phyloP scores from a whole-genome alignment of 1,139 yeast species.

The Blastobotrys raffinosifermentans region DNA sequence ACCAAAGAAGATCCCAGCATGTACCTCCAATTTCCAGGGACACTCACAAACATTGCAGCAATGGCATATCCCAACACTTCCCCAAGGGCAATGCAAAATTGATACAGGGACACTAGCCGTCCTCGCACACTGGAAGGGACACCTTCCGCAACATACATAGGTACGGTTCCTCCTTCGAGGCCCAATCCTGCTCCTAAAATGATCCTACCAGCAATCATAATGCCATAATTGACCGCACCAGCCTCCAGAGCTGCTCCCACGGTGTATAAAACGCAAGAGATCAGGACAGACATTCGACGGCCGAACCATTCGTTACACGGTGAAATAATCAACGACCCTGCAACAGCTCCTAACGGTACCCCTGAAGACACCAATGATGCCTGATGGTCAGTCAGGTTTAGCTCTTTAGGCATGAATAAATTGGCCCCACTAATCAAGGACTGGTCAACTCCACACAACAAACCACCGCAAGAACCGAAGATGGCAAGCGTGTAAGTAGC shows the following conservation, averaged over 20 bases:
- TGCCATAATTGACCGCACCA: slow-evolving; percentile 38
- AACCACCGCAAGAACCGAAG: slow-evolving; percentile 54
- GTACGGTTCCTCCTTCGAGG: slow-evolving; percentile 56
- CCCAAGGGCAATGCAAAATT: slow-evolving; percentile 53
- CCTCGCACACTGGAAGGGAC: slow-evolving; percentile 53
- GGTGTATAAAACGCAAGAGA: slow-evolving; percentile 51
- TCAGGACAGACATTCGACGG: slow-evolving; percentile 45
- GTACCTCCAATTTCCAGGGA: slow-evolving; percentile 52
- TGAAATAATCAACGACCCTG: slow-evolving; percentile 26
- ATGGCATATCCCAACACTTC: slow-evolving; percentile 53
- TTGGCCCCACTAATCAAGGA: slow-evolving; percentile 55
- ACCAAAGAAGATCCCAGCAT: slow-evolving; percentile 55
- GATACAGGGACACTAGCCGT: slow-evolving; percentile 49
- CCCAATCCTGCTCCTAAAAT: slow-evolving; percentile 55
- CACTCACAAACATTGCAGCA: slow-evolving; percentile 51
- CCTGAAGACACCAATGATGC: slow-evolving; percentile 42
- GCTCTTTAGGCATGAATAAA: slow-evolving; percentile 43
- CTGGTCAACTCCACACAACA: slow-evolving; percentile 53
- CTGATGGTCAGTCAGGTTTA: slow-evolving; percentile 40
- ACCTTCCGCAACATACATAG: slow-evolving; percentile 52
- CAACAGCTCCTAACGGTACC: slow-evolving; percentile 54
- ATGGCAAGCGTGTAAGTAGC: slow-evolving; percentile 45
- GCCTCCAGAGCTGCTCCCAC: slow-evolving; percentile 52
- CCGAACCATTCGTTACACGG: slow-evolving; percentile 42
- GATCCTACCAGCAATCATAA: slow-evolving; percentile 53